Percentiles rank a stretch among this genome's conserved stretches.
Evolutionary conservation across 2,329 filamentous ascomycete genomes (phyloP).

Genomic region (Fusarium sp.): DNA sequence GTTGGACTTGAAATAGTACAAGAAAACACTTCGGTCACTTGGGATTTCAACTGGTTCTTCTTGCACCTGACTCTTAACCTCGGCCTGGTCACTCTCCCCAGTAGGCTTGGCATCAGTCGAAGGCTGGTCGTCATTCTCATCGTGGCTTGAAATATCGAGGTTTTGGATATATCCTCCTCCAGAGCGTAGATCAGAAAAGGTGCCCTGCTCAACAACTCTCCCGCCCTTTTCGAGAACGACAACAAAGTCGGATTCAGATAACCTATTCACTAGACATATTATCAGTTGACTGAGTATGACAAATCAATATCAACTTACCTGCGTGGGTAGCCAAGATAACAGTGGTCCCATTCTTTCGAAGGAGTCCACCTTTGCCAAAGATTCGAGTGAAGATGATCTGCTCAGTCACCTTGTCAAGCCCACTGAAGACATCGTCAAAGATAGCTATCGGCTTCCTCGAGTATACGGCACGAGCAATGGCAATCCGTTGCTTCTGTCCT

Average conservation of each 20-base stretch:
- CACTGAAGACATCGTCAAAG: slow-evolving; percentile 57
- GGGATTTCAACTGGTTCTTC: slow-evolving; percentile 6
- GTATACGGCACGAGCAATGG: slow-evolving; percentile 53
- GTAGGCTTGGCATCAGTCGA: not conserved
- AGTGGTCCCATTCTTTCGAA: slow-evolving; percentile 49
- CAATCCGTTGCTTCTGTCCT: slow-evolving; percentile 53
- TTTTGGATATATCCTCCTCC: slow-evolving; percentile 55
- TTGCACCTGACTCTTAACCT: not conserved
- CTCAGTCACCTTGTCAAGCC: slow-evolving; percentile 57
- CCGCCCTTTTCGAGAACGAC: slow-evolving; percentile 58
- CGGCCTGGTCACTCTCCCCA: not conserved
- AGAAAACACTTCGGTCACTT: slow-evolving; percentile 47
- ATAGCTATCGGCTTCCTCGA: slow-evolving; percentile 51
- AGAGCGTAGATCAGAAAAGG: slow-evolving; percentile 54
- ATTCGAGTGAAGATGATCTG: slow-evolving; percentile 56
- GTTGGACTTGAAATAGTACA: slow-evolving; percentile 49
- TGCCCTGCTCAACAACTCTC: slow-evolving; percentile 57
- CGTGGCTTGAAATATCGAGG: slow-evolving; percentile 51
- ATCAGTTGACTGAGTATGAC: not conserved
- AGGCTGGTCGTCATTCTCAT: slow-evolving; percentile 14
- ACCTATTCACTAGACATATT: slow-evolving; percentile 41
- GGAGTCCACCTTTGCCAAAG: slow-evolving; percentile 54
- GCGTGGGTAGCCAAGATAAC: slow-evolving; percentile 54
- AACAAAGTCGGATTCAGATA: slow-evolving; percentile 59
- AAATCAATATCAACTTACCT: slow-evolving; percentile 26